Conservation (phyloP, 192 early-diverging fungal species). For the Rhizoclosmatium globosum region DNA sequence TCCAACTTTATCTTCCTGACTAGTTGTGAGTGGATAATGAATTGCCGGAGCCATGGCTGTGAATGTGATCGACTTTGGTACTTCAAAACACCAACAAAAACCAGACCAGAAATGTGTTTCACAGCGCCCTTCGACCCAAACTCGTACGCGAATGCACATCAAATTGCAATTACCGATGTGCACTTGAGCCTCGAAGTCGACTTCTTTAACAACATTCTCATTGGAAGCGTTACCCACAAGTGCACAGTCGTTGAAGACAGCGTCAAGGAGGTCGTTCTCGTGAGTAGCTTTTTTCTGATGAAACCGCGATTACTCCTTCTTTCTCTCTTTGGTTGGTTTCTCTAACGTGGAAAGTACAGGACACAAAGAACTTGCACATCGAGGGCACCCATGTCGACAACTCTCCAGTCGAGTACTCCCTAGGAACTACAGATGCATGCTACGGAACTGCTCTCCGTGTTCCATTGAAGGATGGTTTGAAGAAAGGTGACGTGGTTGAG, state of each 20-base stretch:
- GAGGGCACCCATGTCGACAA: neutral
- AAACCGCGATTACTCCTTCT: neutral
- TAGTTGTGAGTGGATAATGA: no score
- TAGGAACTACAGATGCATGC: slow-evolving; percentile 48
- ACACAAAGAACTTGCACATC: slow-evolving; percentile 33
- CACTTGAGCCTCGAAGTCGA: slow-evolving; percentile 80
- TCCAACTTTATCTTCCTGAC: no score
- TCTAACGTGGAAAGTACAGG: slow-evolving; percentile 22
- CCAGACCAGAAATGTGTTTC: neutral
- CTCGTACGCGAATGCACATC: slow-evolving; percentile 81
- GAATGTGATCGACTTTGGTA: no score
- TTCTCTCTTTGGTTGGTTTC: neutral
- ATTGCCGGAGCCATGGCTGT: no score
- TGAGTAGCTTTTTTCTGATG: neutral
- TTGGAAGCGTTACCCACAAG: slow-evolving; percentile 71
- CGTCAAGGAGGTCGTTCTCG: slow-evolving; percentile 64
- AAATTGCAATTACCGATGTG: slow-evolving; percentile 77
- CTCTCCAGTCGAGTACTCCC: slow-evolving; percentile 37
- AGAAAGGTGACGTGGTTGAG: slow-evolving; percentile 51
- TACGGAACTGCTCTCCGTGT: slow-evolving; percentile 76
- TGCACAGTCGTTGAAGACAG: slow-evolving; percentile 63
- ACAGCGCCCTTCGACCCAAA: slow-evolving; percentile 73
- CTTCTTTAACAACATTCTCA: slow-evolving; percentile 75
- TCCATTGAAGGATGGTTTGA: slow-evolving; percentile 45
- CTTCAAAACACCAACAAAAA: neutral